Percentiles rank a stretch among this genome's conserved stretches.
Conservation (phyloP, 2,329 filamentous ascomycete genomes). For the Emergomyces africanus region DNA sequence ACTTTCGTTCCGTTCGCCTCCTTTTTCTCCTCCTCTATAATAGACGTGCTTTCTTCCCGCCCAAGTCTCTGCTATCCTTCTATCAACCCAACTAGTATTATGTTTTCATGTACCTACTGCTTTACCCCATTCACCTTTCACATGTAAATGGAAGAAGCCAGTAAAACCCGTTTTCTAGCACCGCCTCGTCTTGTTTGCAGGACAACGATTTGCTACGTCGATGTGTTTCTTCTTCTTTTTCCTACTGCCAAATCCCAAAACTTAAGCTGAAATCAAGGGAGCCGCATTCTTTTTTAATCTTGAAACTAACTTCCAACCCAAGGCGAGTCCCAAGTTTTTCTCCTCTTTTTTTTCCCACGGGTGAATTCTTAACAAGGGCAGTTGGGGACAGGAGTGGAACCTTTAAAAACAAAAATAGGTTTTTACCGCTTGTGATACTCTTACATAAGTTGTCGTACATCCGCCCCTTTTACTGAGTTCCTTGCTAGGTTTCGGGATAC, state of each 20-base stretch:
- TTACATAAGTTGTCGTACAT: background rate
- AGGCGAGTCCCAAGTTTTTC: background rate
- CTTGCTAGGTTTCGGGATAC: background rate
- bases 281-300: background rate
- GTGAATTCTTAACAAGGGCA: background rate
- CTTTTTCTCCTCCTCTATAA: background rate
- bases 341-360: background rate
- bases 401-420: background rate
- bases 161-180: background rate
- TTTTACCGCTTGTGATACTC: background rate
- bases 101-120: no score
- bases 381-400: background rate
- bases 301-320: background rate
- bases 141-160: background rate
- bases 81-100: background rate
- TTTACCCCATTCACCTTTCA: background rate
- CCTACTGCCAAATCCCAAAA: no score
- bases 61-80: background rate
- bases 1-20: background rate
- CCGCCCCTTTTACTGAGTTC: background rate
- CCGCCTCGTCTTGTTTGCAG: background rate
- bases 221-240: no score
- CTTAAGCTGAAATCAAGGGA: background rate
- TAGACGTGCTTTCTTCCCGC: background rate
- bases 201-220: background rate